Base-by-base conservation (phyloP, 345 rosid genomes). In the Corchorus capsularis region DNA sequence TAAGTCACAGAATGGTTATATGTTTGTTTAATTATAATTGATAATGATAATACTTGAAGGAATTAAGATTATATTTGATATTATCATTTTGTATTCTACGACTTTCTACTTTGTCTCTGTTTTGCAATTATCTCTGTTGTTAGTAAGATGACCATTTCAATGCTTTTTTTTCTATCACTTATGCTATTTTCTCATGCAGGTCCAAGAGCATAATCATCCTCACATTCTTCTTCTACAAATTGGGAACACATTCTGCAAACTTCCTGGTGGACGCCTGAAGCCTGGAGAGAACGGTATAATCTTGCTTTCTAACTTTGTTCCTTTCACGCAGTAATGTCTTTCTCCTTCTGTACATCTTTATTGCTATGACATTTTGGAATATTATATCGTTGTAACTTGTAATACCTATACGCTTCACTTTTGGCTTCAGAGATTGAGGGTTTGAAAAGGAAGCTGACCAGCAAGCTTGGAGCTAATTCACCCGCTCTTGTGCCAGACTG, bases 231-330 rank as follows among this genome's bases (percentile, higher is more conserved):
- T 96, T 55, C 91, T 96, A 78, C 97, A 96, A 86, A 92, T 92
- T 69, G 99, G 99, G 52, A 92, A 91, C 83, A 94, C 98, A 49
- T 94, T 96, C 87, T 92, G 98, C 87, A 96, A 96, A 85, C 98
- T 96, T 84, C 98, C 97, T 32, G 99, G 99, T 72, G 98, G 98
- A 3, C 96, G 98, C 54, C 75, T 96, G 78, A 96, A 89, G 88
- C 97, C 97, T 68, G 98, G 98, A 79, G 99, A 96, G 81, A 94
- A 94, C 80, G 99, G 99, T 94, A 88, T 71, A 9, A 22, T 59
- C 52, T 53, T 73, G 16, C 54, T 63, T 63, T 63, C 49, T 16
- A 52, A 41, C 13, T 52, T 37, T 34, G 12, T 27, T 52, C 13
- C 11, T 16, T 56, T 19, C 2, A 32, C n/a, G 3, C 27, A 16